phyloP scores from a whole-genome alignment of 306 rosid species.

The Sphenostylis stenocarpa region DNA sequence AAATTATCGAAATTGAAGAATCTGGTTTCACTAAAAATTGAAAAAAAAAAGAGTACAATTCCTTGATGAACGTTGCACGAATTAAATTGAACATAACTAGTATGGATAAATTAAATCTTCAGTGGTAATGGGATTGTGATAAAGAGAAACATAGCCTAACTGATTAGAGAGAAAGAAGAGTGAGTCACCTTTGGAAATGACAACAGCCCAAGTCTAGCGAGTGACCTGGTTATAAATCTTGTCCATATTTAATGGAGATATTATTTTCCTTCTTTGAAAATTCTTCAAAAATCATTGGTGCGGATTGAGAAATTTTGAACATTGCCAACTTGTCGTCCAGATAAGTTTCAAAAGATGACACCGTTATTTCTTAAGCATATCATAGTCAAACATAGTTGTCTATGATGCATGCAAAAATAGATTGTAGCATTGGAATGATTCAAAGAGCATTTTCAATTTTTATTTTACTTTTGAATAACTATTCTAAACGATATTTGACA shows the following conservation, averaged over 20 bases:
- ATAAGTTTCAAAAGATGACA: not conserved
- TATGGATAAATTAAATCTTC: not conserved
- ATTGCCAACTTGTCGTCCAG: conserved; percentile 8
- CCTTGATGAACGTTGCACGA: not conserved
- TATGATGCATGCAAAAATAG: not conserved
- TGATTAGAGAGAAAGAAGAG: not conserved
- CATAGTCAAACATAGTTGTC: not conserved
- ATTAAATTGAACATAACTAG: not conserved
- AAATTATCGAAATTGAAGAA: not conserved
- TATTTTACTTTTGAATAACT: not conserved
- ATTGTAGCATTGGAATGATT: not conserved
- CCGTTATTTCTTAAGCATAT: not conserved
- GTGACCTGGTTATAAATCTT: not conserved
- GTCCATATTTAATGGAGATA: not conserved
- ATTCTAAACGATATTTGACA: not conserved
- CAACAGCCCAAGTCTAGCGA: not conserved
- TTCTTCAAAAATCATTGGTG: not conserved
- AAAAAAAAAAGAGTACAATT: not conserved
- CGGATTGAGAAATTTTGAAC: not conserved
- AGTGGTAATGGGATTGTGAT: not conserved
- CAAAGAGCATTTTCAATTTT: not conserved
- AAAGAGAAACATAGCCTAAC: not conserved
- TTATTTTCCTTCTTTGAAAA: not conserved
- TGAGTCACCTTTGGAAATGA: conserved; percentile 29
- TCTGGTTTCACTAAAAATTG: not conserved